phyloP scores from a whole-genome alignment of 345 rosid species.

The Populus simonii region DNA sequence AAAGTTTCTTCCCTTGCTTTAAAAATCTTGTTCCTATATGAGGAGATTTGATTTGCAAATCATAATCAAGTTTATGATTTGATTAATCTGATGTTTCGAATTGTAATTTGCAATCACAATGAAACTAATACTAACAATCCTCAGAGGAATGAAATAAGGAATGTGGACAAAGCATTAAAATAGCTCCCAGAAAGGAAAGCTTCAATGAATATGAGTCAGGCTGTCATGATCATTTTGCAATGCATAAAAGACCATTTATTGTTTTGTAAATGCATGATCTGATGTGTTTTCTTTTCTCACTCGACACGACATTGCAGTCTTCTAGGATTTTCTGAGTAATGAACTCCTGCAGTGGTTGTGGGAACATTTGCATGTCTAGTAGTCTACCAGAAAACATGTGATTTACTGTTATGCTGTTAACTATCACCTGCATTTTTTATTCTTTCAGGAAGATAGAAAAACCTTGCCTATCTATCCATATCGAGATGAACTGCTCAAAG shows the following conservation, averaged over 20 bases:
- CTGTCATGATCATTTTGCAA: neutral
- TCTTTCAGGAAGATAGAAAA: conserved; percentile 73
- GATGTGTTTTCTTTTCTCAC: neutral
- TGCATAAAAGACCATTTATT: neutral
- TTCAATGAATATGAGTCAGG: neutral
- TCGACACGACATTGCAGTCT: neutral
- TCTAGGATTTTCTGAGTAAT: neutral
- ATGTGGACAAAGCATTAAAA: too few relatives aligned
- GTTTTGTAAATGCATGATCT: neutral
- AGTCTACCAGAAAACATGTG: neutral
- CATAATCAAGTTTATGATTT: neutral
- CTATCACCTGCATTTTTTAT: conserved; percentile 9
- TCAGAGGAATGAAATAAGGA: neutral
- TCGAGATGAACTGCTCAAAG: conserved; percentile 77
- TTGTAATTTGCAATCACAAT: neutral
- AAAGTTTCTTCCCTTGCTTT: too few relatives aligned
- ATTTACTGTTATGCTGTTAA: neutral
- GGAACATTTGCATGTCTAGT: neutral
- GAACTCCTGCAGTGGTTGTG: neutral
- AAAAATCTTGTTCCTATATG: too few relatives aligned
- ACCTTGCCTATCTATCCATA: conserved; percentile 78
- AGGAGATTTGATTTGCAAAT: neutral
- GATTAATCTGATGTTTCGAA: neutral
- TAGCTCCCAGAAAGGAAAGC: neutral
- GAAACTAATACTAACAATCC: neutral